Percentiles rank a stretch among this genome's conserved stretches.
Conservation (phyloP, 345 rosid genomes). For the Streptanthus diversifolius region DNA sequence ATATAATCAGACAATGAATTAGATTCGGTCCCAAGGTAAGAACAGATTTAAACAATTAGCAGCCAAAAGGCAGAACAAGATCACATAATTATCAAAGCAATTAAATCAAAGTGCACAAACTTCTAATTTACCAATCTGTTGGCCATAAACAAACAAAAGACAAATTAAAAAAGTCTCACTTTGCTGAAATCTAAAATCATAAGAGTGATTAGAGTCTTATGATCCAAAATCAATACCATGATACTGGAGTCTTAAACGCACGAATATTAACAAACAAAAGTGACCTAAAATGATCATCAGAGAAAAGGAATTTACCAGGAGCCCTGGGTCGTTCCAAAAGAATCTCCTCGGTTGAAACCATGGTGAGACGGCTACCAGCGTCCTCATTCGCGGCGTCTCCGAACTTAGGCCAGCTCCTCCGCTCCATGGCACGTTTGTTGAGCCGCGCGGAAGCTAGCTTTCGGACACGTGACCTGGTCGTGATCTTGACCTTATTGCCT, state of each 20-base stretch:
- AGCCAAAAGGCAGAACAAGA: background rate
- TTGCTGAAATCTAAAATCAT: background rate
- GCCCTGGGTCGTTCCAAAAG: constrained; percentile 57
- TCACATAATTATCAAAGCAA: background rate
- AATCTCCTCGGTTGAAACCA: constrained; percentile 77
- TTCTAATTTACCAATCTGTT: background rate
- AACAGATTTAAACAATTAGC: background rate
- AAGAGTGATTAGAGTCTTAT: too few relatives aligned
- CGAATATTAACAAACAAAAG: background rate
- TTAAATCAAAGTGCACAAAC: background rate
- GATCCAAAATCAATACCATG: too few relatives aligned
- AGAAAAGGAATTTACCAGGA: constrained; percentile 38
- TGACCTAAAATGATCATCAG: background rate
- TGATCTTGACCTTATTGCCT: constrained; percentile 57
- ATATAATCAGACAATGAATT: background rate
- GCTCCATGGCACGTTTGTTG: constrained; percentile 55
- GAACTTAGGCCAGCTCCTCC: constrained; percentile 64
- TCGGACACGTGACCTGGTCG: constrained; percentile 58
- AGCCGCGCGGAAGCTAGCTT: constrained; percentile 60
- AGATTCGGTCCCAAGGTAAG: background rate
- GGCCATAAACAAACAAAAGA: background rate
- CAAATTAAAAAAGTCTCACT: too few relatives aligned
- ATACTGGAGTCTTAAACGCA: background rate
- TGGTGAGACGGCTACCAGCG: constrained; percentile 58
- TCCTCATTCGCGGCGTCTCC: constrained; percentile 74